Base-by-base conservation (phyloP, 306 rosid species). In the Cyclanthera cordifolia region DNA sequence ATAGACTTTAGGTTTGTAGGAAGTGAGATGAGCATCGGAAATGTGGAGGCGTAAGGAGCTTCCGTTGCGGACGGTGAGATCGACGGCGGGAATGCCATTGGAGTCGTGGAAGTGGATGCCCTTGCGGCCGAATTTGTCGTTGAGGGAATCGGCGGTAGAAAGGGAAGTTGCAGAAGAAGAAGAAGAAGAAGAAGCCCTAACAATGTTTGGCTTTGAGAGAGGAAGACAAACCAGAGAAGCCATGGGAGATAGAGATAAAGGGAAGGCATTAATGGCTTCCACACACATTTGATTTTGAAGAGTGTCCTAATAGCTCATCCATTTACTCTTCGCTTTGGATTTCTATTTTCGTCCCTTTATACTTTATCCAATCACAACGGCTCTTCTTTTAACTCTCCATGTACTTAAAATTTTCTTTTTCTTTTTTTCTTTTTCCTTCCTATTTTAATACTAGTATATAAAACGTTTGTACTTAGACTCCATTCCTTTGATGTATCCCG, bases 21-120 rank as follows among this genome's bases (percentile, higher is more conserved):
- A 93, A 50, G 91, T 85, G 8, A 93, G 87, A 74, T 89, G 98
- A 43, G 94, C 96, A 69, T 84, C 85, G 37, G 98, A 95, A 57
- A 93, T 83, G n/a, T 81, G 85, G n/a, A 93, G 83, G 67, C 76
- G 90, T 34, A 89, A 49, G 69, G 96, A 87, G 82, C 98, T 93
- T 5, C 95, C 98, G 76, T 93, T 89, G 71, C 96, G 79, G 16
- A 87, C 91, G 4, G 89, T 83, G 1, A 93, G 79, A 73, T 93
- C 96, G 27, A 82, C 94, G 32, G 73, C 41, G 30, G 96, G 95
- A 51, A 79, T 49, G 72, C 63, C 80, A 69, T 81, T 80, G 8
- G 79, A 61, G 49, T 87, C 89, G 74, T 74, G 79, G 83, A 93
- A 89, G 73, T 84, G 83, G 73, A 89, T 85, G 60, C 98, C 98